Evolutionary conservation across 2,329 filamentous ascomycete species (phyloP).

Genomic region (Trichoderma sp.): DNA sequence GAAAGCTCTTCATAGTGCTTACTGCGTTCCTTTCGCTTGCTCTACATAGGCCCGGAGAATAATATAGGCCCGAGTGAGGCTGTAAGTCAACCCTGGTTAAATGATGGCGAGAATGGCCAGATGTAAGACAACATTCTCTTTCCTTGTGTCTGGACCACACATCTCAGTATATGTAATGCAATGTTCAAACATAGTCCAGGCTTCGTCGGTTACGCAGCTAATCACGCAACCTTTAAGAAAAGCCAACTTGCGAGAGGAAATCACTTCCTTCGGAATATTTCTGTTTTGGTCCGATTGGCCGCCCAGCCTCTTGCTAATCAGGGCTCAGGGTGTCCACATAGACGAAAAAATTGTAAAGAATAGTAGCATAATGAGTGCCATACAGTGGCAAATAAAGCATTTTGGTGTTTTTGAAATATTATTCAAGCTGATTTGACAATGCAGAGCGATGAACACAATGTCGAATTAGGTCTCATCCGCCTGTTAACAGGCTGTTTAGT

Average conservation of each 20-base stretch:
- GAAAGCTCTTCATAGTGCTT: neutral
- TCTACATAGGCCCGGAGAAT: neutral
- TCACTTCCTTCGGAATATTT: neutral
- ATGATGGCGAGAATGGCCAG: neutral
- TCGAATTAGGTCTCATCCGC: neutral
- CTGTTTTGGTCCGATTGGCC: neutral
- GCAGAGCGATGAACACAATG: neutral
- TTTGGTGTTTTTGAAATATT: neutral
- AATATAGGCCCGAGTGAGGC: neutral
- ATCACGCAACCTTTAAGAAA: neutral
- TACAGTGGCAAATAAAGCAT: neutral
- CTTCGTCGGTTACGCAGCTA: neutral
- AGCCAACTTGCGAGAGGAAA: neutral
- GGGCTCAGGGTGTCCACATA: neutral
- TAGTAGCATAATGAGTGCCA: neutral
- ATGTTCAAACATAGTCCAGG: accelerated
- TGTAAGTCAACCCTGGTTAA: neutral
- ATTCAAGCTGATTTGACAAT: neutral
- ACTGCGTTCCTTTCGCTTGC: neutral
- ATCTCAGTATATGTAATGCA: neutral
- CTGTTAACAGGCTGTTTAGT: neutral
- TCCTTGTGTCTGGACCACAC: neutral
- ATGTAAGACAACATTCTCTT: neutral
- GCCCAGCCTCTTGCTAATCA: neutral
- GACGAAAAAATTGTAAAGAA: neutral